Evolutionary conservation across 345 rosid genomes (phyloP).

Genomic region (Citrus reticulata): DNA sequence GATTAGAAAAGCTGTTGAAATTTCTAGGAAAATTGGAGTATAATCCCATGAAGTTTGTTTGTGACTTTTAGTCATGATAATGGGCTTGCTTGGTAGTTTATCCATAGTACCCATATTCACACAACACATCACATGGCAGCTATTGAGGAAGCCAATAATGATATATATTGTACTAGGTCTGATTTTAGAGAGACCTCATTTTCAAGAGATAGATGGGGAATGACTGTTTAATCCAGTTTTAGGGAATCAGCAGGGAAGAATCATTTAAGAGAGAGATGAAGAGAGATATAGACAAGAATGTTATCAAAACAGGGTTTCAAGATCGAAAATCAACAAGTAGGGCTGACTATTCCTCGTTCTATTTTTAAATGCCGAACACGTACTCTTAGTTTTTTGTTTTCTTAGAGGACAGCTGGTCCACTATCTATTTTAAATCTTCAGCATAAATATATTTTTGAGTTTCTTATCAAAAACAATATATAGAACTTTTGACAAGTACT

Average conservation of each 20-base stretch:
- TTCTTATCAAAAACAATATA: not conserved
- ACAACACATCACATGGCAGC: not conserved
- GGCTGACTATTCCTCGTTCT: not conserved
- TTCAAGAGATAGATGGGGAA: not conserved
- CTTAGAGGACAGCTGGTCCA: too few relatives aligned
- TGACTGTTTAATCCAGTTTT: not conserved
- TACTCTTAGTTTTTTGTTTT: not conserved
- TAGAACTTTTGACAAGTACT: not conserved
- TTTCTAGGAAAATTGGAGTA: not conserved
- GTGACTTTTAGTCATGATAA: too few relatives aligned
- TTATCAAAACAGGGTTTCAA: too few relatives aligned
- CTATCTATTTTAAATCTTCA: too few relatives aligned
- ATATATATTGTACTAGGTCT: not conserved
- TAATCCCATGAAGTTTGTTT: too few relatives aligned
- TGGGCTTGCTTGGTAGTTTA: not conserved
- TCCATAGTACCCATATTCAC: not conserved
- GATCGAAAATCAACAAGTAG: too few relatives aligned
- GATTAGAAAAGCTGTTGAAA: not conserved
- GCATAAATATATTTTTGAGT: too few relatives aligned
- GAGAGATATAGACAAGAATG: too few relatives aligned
- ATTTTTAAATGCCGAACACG: not conserved
- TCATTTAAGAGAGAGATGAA: not conserved
- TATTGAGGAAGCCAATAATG: not conserved
- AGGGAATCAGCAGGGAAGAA: not conserved
- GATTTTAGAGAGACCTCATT: not conserved